These are phyloP conservation scores for Evansstolkia leycettana DNA, from an alignment of 495 filamentous ascomycete species.

Conservation along the genomic window DNA sequence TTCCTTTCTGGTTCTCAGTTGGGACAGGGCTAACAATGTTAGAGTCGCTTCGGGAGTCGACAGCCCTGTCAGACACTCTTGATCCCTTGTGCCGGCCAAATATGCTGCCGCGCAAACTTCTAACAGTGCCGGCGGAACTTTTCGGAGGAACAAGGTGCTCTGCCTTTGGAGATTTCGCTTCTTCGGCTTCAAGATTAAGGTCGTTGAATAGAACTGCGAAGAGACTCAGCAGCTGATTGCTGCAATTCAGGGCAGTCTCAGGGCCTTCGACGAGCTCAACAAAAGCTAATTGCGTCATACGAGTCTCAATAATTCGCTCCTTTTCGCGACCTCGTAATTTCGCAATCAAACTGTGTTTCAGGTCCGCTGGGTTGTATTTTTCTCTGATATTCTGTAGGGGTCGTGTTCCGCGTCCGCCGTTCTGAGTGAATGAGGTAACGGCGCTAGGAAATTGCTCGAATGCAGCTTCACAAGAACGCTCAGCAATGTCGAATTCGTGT, in stretches of 20 bases:
- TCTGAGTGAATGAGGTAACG: conserved; percentile 40
- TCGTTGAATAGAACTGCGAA: conserved; percentile 68
- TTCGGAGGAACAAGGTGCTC: conserved; percentile 44
- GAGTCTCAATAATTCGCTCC: conserved; percentile 72
- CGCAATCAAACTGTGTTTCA: conserved; percentile 45
- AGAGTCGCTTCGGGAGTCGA: conserved; percentile 8
- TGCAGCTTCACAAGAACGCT: conserved; percentile 72
- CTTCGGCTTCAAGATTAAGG: conserved; percentile 20
- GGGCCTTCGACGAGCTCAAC: conserved; percentile 72
- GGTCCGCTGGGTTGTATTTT: conserved; percentile 5
- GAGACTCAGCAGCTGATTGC: conserved; percentile 68
- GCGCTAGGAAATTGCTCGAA: conserved; percentile 68
- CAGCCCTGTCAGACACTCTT: conserved; percentile 19
- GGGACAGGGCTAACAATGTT: conserved; percentile 9
- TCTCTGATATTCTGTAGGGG: conserved; percentile 26
- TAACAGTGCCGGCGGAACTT: conserved; percentile 58
- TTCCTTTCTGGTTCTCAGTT: conserved; percentile 6
- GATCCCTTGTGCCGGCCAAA: conserved; percentile 44
- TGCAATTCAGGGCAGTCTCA: conserved; percentile 69
- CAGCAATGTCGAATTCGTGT: conserved; percentile 71
- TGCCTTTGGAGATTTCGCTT: conserved; percentile 8
- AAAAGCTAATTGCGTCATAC: conserved; percentile 85
- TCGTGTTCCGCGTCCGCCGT: conserved; percentile 19
- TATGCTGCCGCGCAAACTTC: conserved; percentile 61
- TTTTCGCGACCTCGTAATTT: conserved; percentile 69